Evolutionary conservation across 1,284 basidiomycete species (phyloP).

Genomic region (Ceraceosorus bombacis): DNA sequence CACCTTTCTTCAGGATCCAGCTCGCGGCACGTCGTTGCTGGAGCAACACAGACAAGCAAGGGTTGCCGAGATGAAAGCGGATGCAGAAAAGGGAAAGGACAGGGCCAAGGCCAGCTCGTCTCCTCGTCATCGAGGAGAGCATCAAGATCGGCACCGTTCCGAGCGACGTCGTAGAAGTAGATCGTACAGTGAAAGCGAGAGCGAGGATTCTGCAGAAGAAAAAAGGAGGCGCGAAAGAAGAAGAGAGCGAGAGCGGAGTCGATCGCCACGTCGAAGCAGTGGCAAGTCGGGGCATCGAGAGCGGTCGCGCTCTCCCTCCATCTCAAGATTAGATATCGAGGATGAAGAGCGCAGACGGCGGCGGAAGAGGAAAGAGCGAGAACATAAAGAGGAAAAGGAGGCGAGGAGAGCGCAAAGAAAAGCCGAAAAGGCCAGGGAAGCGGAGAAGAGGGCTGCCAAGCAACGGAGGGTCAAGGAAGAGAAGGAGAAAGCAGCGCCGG

Average conservation of each 20-base stretch:
- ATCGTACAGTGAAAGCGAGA: too few species aligned
- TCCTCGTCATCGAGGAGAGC: neutral
- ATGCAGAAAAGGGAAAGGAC: neutral
- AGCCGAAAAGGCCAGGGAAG: constrained; percentile 12
- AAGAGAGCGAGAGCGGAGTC: neutral
- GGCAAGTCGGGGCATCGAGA: too few species aligned
- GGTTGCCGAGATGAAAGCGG: constrained; percentile 1
- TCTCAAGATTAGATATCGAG: neutral
- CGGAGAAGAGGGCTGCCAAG: constrained; percentile 1
- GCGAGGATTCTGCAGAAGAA: neutral
- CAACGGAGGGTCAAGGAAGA: neutral
- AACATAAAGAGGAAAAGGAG: neutral
- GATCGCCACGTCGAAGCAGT: neutral
- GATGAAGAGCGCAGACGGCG: constrained; percentile 3
- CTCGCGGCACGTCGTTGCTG: constrained; percentile 4
- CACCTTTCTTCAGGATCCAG: neutral
- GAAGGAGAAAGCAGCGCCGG: constrained; percentile 3
- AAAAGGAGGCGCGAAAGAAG: neutral
- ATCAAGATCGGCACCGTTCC: too few species aligned
- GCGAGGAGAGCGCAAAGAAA: constrained; percentile 1
- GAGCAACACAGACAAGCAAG: constrained; percentile 8
- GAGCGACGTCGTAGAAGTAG: too few species aligned
- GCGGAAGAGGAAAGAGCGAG: constrained; percentile 1
- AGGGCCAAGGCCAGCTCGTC: neutral
- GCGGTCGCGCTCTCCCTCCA: neutral